A percentile compares a stretch with the other conserved stretches of the same genome.
Conservation (phyloP, 208 protist species). For the Blechomonas ayalai region DNA sequence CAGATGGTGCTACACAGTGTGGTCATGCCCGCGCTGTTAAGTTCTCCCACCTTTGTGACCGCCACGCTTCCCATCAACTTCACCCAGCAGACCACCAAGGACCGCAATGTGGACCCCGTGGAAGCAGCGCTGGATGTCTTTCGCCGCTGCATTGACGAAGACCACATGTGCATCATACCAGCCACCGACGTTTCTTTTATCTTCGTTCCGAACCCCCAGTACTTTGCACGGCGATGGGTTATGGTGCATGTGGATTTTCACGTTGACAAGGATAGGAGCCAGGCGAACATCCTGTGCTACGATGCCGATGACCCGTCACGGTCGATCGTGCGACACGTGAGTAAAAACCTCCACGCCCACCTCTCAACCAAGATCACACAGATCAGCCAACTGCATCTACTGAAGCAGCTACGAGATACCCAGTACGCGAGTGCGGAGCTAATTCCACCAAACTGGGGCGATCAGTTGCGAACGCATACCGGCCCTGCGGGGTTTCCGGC, state of each 20-base stretch:
- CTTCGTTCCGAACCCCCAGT: constrained; percentile 37
- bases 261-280: constrained; percentile 10
- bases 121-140: constrained; percentile 55
- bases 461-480: constrained; percentile 64
- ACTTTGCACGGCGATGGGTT: constrained; percentile 54
- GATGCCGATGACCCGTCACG: constrained; percentile 8
- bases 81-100: constrained; percentile 54
- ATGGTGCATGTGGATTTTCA: constrained; percentile 39
- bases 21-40: constrained; percentile 56
- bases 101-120: constrained; percentile 38
- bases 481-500: too few species aligned
- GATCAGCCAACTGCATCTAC: constrained; percentile 75
- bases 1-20: constrained; percentile 31
- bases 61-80: constrained; percentile 63
- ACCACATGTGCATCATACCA: constrained; percentile 67
- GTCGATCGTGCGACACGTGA: constrained; percentile 11
- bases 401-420: constrained; percentile 80
- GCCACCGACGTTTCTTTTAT: constrained; percentile 24
- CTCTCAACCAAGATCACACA: constrained; percentile 57
- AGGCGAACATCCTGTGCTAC: constrained; percentile 44
- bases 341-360: constrained; percentile 30
- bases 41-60: constrained; percentile 30
- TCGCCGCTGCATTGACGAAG: constrained; percentile 56
- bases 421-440: constrained; percentile 73
- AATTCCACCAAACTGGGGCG: constrained; percentile 68